Base-by-base conservation (phyloP, 371 early-diverging fungal species). In the Fennellomyces sp. region DNA sequence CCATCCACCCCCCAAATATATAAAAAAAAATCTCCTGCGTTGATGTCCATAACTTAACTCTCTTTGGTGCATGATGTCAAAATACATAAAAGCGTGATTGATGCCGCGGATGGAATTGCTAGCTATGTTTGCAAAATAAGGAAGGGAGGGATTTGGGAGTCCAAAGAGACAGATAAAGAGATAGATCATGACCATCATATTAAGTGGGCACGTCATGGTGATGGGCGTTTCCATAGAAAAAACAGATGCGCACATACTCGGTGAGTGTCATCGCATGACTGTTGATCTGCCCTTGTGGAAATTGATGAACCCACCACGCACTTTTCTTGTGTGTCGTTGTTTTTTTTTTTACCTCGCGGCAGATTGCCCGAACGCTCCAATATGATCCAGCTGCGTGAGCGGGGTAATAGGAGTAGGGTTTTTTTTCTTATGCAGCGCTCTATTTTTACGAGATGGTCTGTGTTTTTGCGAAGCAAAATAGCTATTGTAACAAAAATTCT, bases 1-100 rank as follows among this genome's bases (percentile, higher is more conserved):
- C 12, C 41, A 41, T 17, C 8, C 41, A 41, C 41, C 8, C n/a
- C 8, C 8, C n/a, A 10, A 10, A 10, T n/a, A 10, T n/a, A 13
- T 39, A 13, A 39, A n/a, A 39, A 11, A 39, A n/a, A 4, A 10
- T 42, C 45, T 45, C 45, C 45, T 45, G 45, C 45, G 45, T 45
- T 45, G 45, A 45, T 45, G 45, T 45, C 45, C 45, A 27, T 45
- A 45, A 45, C 45, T 45, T 45, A 45, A 45, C 17, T 45, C 45
- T 21, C 7, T 21, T 21, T 41, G 12, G 23, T 12, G 45, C 45
- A 45, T 45, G 4, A 45, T 45, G 45, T 45, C 45, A 45, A 45
- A 45, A 4, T 45, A 45, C 45, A 45, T 45, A 2, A 21, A 23
- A 4, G 21, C 7, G 21, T 5, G 5, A 23, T 17, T 1, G 21